Evolutionary conservation across 805 yeast genomes (phyloP), one percentile per base, ranked within the genome.

Genomic region (Yarrowia yakushimensis): DNA sequence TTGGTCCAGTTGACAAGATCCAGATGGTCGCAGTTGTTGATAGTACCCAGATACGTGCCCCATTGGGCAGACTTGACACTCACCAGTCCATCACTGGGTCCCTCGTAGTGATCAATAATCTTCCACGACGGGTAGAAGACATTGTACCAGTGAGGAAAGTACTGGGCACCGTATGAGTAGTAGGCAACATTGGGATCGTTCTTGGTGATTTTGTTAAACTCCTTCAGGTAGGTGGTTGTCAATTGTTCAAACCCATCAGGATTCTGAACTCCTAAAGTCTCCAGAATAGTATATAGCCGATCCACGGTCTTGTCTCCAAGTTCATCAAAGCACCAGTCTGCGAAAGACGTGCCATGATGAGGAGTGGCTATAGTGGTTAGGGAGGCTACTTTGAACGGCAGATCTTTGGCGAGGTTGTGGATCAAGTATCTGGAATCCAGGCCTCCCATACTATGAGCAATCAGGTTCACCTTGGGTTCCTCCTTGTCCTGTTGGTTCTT

Each of bases 371-470:
- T 79, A 0, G 97, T 91, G 1, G 97, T 90, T 28, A 91, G 75
- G 42, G 94, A 87, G 1, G 79, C 83, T 9, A 92, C 87, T 67
- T 83, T 76, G 67, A 83, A 86, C 43, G 79, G 74, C 34, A 75
- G 69, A 59, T 63, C 71, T 75, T 52, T 77, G 6, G 36, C 61
- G 73, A 87, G 70, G 54, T 81, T 76, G 0, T 88, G 79, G 1
- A 90, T 87, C 66, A 92, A 73, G 70, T 85, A 89, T 59, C 97
- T 76, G 33, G 91, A 83, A 70, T 92, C 97, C 30, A 91, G 75
- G 0, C 97, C 97, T 5, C 97, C 97, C 97, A 91, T 90, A 0
- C 97, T 90, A 71, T 91, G 97, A 6, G 94, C 94, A 25, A 91
- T 78, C 45, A 91, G 71, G 69, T 92, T 92, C 15, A 91, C 79